Conservation (phyloP, 2,329 filamentous ascomycete species). For the Hirsutella minnesotensis region DNA sequence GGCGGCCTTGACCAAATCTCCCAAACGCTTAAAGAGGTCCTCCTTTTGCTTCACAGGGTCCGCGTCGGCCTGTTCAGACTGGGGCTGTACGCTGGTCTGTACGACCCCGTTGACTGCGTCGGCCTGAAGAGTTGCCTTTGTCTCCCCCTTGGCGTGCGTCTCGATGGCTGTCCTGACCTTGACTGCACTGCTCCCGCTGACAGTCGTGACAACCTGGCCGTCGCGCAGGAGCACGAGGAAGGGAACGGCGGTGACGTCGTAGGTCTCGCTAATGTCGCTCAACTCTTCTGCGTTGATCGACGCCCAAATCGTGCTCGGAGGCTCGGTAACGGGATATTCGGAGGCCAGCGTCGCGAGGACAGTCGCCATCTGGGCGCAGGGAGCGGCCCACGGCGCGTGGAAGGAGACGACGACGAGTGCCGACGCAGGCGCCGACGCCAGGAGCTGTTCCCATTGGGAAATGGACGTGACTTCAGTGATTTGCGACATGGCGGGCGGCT, state of each 20-base stretch:
- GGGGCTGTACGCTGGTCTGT: conserved; percentile 24
- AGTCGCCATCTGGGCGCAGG: conserved; percentile 86
- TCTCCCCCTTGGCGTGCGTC: conserved; percentile 50
- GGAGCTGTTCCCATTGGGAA: conserved; percentile 58
- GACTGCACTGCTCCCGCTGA: conserved; percentile 80
- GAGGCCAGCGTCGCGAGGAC: conserved; percentile 77
- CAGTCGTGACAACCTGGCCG: conserved; percentile 65
- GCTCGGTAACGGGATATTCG: conserved; percentile 62
- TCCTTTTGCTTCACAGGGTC: conserved; percentile 59
- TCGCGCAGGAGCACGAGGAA: conserved; percentile 76
- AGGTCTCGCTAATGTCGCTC: conserved; percentile 79
- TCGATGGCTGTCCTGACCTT: conserved; percentile 82
- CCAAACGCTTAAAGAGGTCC: conserved; percentile 70
- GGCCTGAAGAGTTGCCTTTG: conserved; percentile 20
- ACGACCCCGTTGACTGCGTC: conserved; percentile 22
- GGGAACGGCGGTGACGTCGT: conserved; percentile 90
- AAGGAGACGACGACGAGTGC: conserved; percentile 83
- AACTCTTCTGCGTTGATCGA: conserved; percentile 91
- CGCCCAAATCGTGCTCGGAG: conserved; percentile 66
- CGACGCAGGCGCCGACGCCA: conserved; percentile 52
- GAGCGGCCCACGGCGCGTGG: conserved; percentile 92
- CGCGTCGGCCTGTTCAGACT: conserved; percentile 27
- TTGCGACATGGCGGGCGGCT: conserved; percentile 49
- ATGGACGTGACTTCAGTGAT: conserved; percentile 68
- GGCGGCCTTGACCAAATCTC: conserved; percentile 82